Evolutionary conservation across 441 rosid species (phyloP), one percentile per base, ranked within the genome.

Genomic region (Kokia cookei): DNA sequence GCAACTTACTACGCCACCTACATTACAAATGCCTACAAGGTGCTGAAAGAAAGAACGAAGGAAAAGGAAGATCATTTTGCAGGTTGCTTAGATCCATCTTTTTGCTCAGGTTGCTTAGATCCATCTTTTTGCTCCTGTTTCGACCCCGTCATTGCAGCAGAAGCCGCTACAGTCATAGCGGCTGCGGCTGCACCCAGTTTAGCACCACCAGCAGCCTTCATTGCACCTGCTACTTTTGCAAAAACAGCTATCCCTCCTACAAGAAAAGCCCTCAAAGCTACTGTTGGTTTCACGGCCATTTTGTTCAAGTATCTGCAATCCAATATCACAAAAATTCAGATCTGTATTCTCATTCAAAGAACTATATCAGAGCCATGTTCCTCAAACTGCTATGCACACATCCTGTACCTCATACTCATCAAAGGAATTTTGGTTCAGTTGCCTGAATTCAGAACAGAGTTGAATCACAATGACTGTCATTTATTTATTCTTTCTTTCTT

Each of bases 151-250:
- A 92, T 74, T 15, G 98, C 93, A 0, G 97, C 98, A 1, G 88
- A 74, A 53, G 99, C 98, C 50, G 97, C 97, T 10, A 83, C 86
- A 0, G 97, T 85, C 92, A 93, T 82, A 48, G 99, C 97, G 26
- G 97, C 85, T 0, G 98, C 96, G 0, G 98, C 97, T 22, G 93
- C 99, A 59, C 98, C 97, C 14, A 93, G 85, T 89, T 96, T 96
- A 11, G 72, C 95, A 71, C 97, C 97, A 32, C 99, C 97, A 7
- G 97, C 99, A 3, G 97, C 97, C 82, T 96, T 96, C 97, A 96
- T 85, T 26, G 72, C 92, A 27, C 86, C 94, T 2, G 94, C 94
- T 65, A 91, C 82, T 84, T 96, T 96, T 0, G 98, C 97, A 74
- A 89, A 90, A 71, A 82, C 86, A 2, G 98, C 99, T 59, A 96